phyloP scores from a whole-genome alignment of 2,329 filamentous ascomycete species.

The Aspergillus sp. region DNA sequence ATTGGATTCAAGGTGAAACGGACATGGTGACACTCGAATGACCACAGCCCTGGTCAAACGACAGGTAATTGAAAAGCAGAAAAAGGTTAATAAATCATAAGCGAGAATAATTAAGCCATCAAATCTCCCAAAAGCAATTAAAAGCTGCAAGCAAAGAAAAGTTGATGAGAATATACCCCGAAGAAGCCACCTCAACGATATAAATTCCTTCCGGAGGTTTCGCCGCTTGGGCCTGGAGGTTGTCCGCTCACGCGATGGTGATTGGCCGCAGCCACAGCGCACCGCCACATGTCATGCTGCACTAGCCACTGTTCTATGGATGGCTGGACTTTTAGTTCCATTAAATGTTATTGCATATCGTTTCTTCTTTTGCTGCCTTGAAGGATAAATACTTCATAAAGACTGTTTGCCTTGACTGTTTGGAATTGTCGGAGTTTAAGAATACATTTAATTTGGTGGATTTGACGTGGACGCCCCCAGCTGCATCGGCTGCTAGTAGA shows the following conservation, averaged over 20 bases:
- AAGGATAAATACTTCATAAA: too few relatives aligned
- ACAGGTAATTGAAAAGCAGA: slow-evolving; percentile 7
- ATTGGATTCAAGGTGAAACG: slow-evolving; percentile 8
- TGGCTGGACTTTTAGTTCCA: background rate
- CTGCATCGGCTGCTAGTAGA: too few relatives aligned
- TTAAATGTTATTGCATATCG: too few relatives aligned
- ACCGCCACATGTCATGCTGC: background rate
- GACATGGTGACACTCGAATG: slow-evolving; percentile 30
- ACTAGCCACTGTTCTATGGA: background rate
- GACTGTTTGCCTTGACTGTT: too few relatives aligned
- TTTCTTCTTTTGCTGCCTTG: too few relatives aligned
- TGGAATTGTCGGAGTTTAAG: too few relatives aligned
- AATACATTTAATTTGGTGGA: too few relatives aligned
- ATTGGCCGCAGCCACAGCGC: background rate
- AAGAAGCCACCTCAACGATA: slow-evolving; percentile 25
- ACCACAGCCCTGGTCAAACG: slow-evolving; percentile 23
- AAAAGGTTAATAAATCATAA: background rate
- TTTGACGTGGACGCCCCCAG: too few relatives aligned
- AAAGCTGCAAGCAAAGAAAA: slow-evolving; percentile 1
- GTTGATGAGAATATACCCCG: slow-evolving; percentile 2
- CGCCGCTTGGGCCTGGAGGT: slow-evolving; percentile 9
- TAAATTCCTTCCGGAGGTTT: slow-evolving; percentile 17
- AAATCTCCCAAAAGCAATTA: slow-evolving; percentile 3
- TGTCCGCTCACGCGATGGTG: background rate
- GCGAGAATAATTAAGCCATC: slow-evolving; percentile 14